These are phyloP conservation scores for Jasminum sambac DNA, from an alignment of 257 asterid genomes.

Conservation along the genomic window DNA sequence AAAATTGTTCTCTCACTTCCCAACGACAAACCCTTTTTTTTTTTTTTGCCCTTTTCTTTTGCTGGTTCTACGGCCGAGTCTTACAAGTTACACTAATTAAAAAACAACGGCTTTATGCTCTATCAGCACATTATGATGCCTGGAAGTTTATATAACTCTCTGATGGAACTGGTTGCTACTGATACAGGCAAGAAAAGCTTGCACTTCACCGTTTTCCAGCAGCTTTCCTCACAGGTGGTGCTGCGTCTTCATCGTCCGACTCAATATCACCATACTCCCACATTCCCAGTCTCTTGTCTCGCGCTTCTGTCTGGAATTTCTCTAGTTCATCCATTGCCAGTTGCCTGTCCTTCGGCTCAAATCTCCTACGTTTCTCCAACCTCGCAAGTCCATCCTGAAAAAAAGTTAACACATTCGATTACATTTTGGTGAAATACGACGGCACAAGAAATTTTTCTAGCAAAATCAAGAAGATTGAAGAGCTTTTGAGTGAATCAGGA, in stretches of 20 bases:
- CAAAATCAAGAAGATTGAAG: too few species aligned
- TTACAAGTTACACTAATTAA: slow-evolving; percentile 28
- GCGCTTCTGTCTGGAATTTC: slow-evolving; percentile 75
- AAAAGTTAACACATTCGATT: neutral
- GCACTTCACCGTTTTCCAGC: slow-evolving; percentile 73
- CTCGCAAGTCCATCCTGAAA: slow-evolving; percentile 92
- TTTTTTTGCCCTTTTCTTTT: neutral
- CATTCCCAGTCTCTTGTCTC: slow-evolving; percentile 67
- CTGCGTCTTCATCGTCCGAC: slow-evolving; percentile 85
- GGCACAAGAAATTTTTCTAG: too few species aligned
- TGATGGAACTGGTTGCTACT: slow-evolving; percentile 8
- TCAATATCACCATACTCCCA: slow-evolving; percentile 98
- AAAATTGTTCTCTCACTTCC: slow-evolving; percentile 49
- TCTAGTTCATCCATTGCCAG: slow-evolving; percentile 72
- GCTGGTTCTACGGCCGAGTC: slow-evolving; percentile 28
- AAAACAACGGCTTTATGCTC: slow-evolving; percentile 28
- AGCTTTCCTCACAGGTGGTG: slow-evolving; percentile 60
- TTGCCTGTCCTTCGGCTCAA: slow-evolving; percentile 65
- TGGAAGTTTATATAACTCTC: slow-evolving; percentile 21
- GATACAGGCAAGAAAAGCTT: slow-evolving; percentile 40
- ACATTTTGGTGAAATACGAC: neutral
- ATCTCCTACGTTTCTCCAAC: slow-evolving; percentile 88
- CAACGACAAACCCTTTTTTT: slow-evolving; percentile 12
- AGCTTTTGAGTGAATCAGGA: too few species aligned
- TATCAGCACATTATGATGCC: slow-evolving; percentile 28